Evolutionary conservation across 2,329 filamentous ascomycete genomes (phyloP).

Genomic region (Fusarium sp.): DNA sequence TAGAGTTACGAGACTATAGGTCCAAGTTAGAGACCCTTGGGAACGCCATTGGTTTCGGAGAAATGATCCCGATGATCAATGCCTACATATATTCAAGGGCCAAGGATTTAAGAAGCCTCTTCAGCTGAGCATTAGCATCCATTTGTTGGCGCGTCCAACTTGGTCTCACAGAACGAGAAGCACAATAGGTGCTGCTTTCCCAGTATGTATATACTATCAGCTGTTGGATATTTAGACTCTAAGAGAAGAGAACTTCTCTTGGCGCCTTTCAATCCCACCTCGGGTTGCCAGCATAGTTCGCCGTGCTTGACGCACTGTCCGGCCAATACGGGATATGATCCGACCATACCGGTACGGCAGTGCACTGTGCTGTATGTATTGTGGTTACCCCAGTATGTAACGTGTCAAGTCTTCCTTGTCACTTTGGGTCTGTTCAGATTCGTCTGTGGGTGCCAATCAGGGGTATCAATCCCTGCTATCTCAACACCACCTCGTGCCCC

Average conservation of each 20-base stretch:
- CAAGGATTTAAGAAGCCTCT: neutral
- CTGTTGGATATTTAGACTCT: neutral
- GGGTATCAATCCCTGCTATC: constrained; percentile 21
- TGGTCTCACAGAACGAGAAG: neutral
- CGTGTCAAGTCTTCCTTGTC: constrained; percentile 39
- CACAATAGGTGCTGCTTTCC: neutral
- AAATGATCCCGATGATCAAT: neutral
- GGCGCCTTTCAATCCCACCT: neutral
- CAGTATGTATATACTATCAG: neutral
- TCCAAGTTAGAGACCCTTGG: constrained; percentile 4
- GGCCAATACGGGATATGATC: constrained; percentile 3
- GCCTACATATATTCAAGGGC: neutral
- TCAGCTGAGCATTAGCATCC: neutral
- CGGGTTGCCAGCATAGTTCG: constrained; percentile 3
- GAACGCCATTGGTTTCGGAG: constrained; percentile 7
- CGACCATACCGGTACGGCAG: neutral
- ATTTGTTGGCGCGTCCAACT: neutral
- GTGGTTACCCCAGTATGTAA: constrained; percentile 35
- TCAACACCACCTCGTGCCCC: constrained; percentile 25
- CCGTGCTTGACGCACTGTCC: constrained; percentile 16
- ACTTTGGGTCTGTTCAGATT: constrained; percentile 37
- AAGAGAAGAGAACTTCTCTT: constrained; percentile 10
- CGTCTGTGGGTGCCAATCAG: constrained; percentile 9
- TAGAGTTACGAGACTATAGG: neutral
- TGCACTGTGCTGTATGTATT: neutral